These are phyloP conservation scores for Leishmania major DNA, from an alignment of 208 protist genomes.

Conservation along the genomic window DNA sequence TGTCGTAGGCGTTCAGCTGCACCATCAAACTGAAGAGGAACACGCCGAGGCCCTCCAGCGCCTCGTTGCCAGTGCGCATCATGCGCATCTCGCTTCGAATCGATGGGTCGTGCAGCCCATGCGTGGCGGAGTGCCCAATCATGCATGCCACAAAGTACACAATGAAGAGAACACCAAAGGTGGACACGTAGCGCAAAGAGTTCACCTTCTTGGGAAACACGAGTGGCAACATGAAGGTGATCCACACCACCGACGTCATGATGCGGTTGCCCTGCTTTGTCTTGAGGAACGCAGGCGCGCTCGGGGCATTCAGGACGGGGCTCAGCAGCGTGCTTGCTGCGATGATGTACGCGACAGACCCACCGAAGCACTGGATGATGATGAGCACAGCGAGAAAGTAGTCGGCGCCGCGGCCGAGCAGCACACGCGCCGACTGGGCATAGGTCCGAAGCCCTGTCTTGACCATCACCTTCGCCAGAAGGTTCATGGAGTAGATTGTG, in stretches of 20 bases:
- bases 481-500: conserved; percentile 64
- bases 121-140: conserved; percentile 43
- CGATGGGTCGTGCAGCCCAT: conserved; percentile 35
- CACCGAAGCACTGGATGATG: conserved; percentile 54
- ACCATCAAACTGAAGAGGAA: conserved; percentile 49
- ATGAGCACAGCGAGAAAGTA: conserved; percentile 54
- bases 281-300: conserved; percentile 39
- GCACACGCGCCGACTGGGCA: conserved; percentile 35
- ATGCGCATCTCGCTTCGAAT: conserved; percentile 39
- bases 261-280: conserved; percentile 42
- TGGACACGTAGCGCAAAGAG: conserved; percentile 70
- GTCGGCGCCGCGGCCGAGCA: conserved; percentile 60
- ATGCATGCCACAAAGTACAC: conserved; percentile 68
- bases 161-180: conserved; percentile 55
- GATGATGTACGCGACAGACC: conserved; percentile 62
- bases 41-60: conserved; percentile 51
- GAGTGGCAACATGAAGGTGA: conserved; percentile 63
- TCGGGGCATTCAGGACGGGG: conserved; percentile 33
- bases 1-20: conserved; percentile 52
- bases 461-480: conserved; percentile 43
- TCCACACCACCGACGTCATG: conserved; percentile 54
- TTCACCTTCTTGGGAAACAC: conserved; percentile 68
- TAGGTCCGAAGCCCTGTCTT: conserved; percentile 45
- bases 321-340: conserved; percentile 46
- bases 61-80: conserved; percentile 40